Percentiles rank a stretch among this genome's conserved stretches.
phyloP scores from a whole-genome alignment of 768 basidiomycete genomes.

The Mycena floridula region DNA sequence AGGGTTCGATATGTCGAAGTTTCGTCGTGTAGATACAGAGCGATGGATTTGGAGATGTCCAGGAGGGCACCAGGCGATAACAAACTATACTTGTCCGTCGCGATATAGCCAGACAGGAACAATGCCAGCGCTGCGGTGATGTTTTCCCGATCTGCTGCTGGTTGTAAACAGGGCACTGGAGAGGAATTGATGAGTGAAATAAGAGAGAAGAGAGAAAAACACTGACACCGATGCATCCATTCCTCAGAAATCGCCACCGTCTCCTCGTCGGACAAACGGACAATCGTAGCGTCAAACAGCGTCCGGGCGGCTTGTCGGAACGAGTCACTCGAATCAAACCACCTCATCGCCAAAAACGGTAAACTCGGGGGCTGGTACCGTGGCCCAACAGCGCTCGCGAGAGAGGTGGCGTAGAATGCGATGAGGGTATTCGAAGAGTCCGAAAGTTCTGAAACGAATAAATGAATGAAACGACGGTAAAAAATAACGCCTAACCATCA shows the following conservation, averaged over 20 bases:
- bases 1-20: conserved; percentile 58
- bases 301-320: conserved; percentile 54
- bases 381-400: conserved; percentile 55
- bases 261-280: conserved; percentile 62
- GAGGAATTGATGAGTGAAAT: background rate
- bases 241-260: conserved; percentile 50
- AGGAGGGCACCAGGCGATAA: conserved; percentile 44
- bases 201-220: background rate
- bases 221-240: conserved; percentile 61
- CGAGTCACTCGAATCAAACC: conserved; percentile 67
- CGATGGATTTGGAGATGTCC: conserved; percentile 81
- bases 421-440: conserved; percentile 69
- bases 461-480: background rate
- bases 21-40: conserved; percentile 71
- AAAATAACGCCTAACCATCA: conserved; percentile 47
- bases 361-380: conserved; percentile 65
- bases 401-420: conserved; percentile 73
- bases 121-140: conserved; percentile 61
- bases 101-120: conserved; percentile 78
- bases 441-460: conserved; percentile 45
- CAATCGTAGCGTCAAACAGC: conserved; percentile 73
- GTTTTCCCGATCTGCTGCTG: conserved; percentile 53
- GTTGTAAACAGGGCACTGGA: conserved; percentile 57
- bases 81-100: conserved; percentile 72
- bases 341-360: conserved; percentile 63